Evolutionary conservation across 345 rosid genomes (phyloP), one percentile per base, ranked within the genome.

Genomic region (Raphanus raphanistrum): DNA sequence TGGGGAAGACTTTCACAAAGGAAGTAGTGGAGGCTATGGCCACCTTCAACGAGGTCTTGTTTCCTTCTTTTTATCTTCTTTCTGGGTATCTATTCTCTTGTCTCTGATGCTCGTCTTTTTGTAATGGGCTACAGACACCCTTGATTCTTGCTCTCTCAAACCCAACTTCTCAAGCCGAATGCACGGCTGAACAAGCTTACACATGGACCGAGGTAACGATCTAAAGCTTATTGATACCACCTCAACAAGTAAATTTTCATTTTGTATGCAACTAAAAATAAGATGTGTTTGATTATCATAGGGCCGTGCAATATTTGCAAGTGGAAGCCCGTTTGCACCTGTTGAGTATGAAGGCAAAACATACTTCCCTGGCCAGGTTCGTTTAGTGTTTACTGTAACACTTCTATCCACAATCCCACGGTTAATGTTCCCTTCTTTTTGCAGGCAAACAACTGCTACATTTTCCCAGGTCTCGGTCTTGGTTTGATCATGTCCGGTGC

Each of bases 101-200:
- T 32, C 15, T 75, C 33, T 63, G 10, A 80, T 70, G 16, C 41
- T 71, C 35, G 4, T 66, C 48, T 60, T 79, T 29, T 6, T 66
- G 66, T 74, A 31, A 55, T 83, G 57, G 60, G 25, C 15, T 82
- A 80, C 87, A 95, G 99, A 95, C 82, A 85, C 99, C 99, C 1
- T 81, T 95, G 63, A 90, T 95, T 78, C 89, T 95, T 72, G 94
- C 99, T 76, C 92, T 95, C 43, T 95, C 99, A 48, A 95, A 92
- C 70, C 98, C 98, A 29, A 95, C 98, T 70, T 91, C 99, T 29
- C 98, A 92, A 80, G 89, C 98, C 0, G 99, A 95, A 80, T 95
- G 99, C 71, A 95, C 97, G 0, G 99, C 99, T 1, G 93, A 91
- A 80, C 92, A 95, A 86, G 99, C 99, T 66, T 95, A 95, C 75